These are phyloP conservation scores for Oryza nivara DNA, from an alignment of 176 grass and related monocot species.

Conservation along the genomic window DNA sequence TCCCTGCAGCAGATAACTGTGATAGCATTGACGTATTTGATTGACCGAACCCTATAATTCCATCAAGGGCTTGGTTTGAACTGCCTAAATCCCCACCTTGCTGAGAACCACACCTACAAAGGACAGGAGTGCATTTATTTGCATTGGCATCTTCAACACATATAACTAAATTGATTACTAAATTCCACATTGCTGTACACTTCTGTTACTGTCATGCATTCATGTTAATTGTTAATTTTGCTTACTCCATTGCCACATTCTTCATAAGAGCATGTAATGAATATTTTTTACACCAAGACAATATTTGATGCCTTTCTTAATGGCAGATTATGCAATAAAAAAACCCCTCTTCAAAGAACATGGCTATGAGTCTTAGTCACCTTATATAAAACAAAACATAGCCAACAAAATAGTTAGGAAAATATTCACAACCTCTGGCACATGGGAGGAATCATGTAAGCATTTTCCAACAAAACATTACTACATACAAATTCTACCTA, in stretches of 20 bases:
- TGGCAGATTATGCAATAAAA: constrained; percentile 22
- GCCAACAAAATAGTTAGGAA: not conserved
- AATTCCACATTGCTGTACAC: constrained; percentile 5
- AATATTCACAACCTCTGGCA: not conserved
- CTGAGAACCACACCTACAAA: constrained; percentile 83
- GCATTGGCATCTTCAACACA: constrained; percentile 16
- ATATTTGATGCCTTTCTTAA: constrained; percentile 33
- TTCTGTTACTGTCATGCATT: not conserved
- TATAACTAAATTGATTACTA: constrained; percentile 4
- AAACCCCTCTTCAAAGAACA: not conserved
- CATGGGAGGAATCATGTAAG: constrained; percentile 17
- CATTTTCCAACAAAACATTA: not conserved
- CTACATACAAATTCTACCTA: not conserved
- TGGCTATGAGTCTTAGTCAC: not conserved
- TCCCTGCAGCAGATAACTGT: constrained; percentile 73
- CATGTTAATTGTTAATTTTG: constrained; percentile 2
- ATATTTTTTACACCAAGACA: constrained; percentile 19
- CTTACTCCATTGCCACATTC: constrained; percentile 13
- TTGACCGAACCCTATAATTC: constrained; percentile 98
- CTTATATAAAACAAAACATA: constrained; percentile 5
- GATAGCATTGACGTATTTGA: constrained; percentile 91
- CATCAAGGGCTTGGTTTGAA: constrained; percentile 87
- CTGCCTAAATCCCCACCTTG: constrained; percentile 93
- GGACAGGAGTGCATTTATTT: constrained; percentile 35
- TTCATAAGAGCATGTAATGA: not conserved